phyloP scores from a whole-genome alignment of 164 flowering plant species.

The Dillenia suffruticosa region DNA sequence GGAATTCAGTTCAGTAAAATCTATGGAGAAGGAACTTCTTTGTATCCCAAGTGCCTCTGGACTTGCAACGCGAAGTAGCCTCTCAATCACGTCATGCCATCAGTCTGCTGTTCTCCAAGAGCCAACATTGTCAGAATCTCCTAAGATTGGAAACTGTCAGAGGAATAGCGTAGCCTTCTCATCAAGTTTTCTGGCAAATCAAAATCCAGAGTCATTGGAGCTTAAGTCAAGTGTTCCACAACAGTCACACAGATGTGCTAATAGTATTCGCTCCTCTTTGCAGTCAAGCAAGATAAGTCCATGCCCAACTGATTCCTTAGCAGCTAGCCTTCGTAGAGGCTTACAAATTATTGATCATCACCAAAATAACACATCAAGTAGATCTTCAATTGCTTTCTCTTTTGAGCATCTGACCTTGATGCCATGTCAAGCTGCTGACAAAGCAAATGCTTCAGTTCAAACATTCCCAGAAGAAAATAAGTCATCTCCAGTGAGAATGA shows the following conservation, averaged over 20 bases:
- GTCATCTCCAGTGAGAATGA: slow-evolving; percentile 15
- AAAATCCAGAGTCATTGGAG: slow-evolving; percentile 32
- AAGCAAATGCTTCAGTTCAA: slow-evolving; percentile 45
- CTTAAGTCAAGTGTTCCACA: slow-evolving; percentile 20
- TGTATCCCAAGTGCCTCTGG: slow-evolving; percentile 10
- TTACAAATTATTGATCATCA: slow-evolving; percentile 81
- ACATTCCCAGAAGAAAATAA: slow-evolving; percentile 32
- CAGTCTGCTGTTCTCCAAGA: slow-evolving; percentile 48
- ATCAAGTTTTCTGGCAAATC: slow-evolving; percentile 23
- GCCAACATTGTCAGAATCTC: slow-evolving; percentile 80
- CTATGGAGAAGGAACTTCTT: slow-evolving; percentile 11
- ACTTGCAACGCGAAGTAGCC: slow-evolving; percentile 30
- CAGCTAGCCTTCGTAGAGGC: slow-evolving; percentile 92
- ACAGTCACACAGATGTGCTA: slow-evolving; percentile 44
- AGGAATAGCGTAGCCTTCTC: slow-evolving; percentile 40
- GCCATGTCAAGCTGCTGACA: slow-evolving; percentile 44
- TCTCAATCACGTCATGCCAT: slow-evolving; percentile 36
- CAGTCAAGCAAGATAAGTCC: slow-evolving; percentile 52
- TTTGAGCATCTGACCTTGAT: slow-evolving; percentile 67
- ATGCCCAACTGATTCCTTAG: slow-evolving; percentile 78
- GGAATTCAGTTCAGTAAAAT: slow-evolving; percentile 24
- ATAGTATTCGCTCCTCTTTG: slow-evolving; percentile 50
- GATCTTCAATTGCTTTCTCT: slow-evolving; percentile 63
- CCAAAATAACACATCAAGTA: slow-evolving; percentile 45
- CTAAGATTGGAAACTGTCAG: slow-evolving; percentile 52